Percentiles rank a stretch among this genome's conserved stretches.
phyloP scores from a whole-genome alignment of 345 rosid genomes.

The Salix purpurea region DNA sequence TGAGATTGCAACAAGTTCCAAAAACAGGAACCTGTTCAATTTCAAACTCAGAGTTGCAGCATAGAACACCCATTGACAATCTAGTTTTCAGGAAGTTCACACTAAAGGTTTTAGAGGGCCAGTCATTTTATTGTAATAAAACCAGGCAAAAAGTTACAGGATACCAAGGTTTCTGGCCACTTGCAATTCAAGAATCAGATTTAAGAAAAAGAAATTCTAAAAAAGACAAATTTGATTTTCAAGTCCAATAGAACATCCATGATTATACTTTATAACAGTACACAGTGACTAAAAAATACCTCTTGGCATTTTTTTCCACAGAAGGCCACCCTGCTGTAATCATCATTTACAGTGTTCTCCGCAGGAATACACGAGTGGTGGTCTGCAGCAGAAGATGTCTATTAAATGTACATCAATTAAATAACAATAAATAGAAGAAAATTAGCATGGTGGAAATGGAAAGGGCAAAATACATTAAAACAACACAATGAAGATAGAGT shows the following conservation, averaged over 20 bases:
- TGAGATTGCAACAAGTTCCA: not conserved
- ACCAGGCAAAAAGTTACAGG: not conserved
- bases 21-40: not conserved
- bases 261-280: not conserved
- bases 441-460: not conserved
- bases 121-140: not conserved
- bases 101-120: not conserved
- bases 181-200: not conserved
- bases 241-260: not conserved
- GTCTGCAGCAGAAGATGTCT: constrained; percentile 47
- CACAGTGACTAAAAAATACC: constrained; percentile 39
- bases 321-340: constrained; percentile 35
- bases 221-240: not conserved
- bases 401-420: constrained; percentile 8
- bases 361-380: constrained; percentile 55
- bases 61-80: not conserved
- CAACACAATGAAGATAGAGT: constrained; percentile 9
- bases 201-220: not conserved
- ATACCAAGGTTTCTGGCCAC: not conserved
- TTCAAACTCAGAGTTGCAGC: not conserved
- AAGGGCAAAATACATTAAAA: not conserved
- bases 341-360: constrained; percentile 30
- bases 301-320: constrained; percentile 81
- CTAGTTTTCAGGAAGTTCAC: not conserved
- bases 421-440: not conserved